These are phyloP conservation scores for Conringia planisiliqua DNA, from an alignment of 345 rosid species.

Conservation along the genomic window DNA sequence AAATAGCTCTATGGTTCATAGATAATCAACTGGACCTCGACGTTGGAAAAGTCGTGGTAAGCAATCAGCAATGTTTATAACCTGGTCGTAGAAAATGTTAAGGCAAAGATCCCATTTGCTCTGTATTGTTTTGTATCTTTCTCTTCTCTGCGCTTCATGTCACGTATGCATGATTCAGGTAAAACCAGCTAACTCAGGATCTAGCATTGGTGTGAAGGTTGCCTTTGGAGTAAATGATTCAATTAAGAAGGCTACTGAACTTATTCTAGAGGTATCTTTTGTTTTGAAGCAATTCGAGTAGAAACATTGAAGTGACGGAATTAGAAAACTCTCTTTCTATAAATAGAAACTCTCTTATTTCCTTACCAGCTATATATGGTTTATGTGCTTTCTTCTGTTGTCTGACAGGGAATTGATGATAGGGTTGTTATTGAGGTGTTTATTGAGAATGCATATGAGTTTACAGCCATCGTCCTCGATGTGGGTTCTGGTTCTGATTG, in stretches of 20 bases:
- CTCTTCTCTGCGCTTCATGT: conserved; percentile 13
- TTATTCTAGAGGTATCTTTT: conserved; percentile 64
- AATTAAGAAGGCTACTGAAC: conserved; percentile 58
- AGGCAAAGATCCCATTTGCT: conserved; percentile 8
- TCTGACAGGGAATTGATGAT: conserved; percentile 74
- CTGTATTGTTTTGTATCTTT: background rate
- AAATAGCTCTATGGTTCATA: conserved; percentile 62
- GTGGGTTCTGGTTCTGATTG: conserved; percentile 74
- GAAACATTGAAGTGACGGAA: background rate
- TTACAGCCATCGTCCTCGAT: conserved; percentile 89
- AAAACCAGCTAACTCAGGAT: conserved; percentile 89
- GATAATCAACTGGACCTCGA: conserved; percentile 59
- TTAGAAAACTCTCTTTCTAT: too few species aligned
- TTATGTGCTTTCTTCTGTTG: conserved; percentile 3
- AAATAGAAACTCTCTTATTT: background rate
- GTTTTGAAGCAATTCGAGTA: background rate
- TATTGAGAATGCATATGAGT: conserved; percentile 86
- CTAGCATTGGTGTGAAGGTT: conserved; percentile 94
- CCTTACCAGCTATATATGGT: background rate
- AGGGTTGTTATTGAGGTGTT: conserved; percentile 71
- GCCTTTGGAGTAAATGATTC: conserved; percentile 85
- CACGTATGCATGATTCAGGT: conserved; percentile 45
- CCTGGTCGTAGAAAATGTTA: background rate
- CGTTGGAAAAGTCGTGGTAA: conserved; percentile 85
- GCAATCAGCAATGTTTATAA: conserved; percentile 25